Evolutionary conservation across 225 moss, liverwort and hornwort genomes (phyloP), one percentile per base, ranked within the genome.

Genomic region (Sphagnum contortum): DNA sequence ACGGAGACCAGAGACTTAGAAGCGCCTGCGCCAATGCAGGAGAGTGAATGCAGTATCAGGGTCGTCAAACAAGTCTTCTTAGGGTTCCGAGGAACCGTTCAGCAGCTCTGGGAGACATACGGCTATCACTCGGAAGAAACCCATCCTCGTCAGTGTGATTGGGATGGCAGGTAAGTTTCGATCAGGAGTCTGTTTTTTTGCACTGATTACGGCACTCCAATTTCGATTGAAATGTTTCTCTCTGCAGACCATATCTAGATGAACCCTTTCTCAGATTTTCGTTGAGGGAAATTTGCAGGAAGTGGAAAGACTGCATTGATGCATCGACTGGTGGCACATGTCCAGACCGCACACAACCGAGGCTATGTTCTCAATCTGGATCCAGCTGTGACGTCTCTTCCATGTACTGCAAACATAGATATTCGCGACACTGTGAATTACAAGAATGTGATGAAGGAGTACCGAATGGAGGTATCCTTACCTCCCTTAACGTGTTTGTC

Each of bases 401-500:
- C 92, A 7, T 96, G 82, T 70, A 78, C 79, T 47, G 90, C 90
- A 11, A 96, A 96, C 66, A 96, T 92, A 66, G 96, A 96, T 69
- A 96, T 96, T 56, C 87, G 96, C 55, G 92, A 96, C 71, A 96
- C 96, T n/a, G 90, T 96, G 14, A 92, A 96, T 55, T 96, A 96
- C 68, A 96, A 96, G 77, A 92, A 96, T 57, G 92, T 96, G 69
- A 96, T 96, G 96, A 87, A 90, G 81, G 88, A 96, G 70, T 96
- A 96, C 69, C 72, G 80, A 63, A 96, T 90, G 52, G 92, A 90
- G 9, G 92, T 92, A 55, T 96, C 63, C 90, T 96, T 59, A 96
- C 96, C 44, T 90, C 92, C 49, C 85, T 96, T 62, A 96, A 96
- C 70, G 72, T 96, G 51, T 96, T 96, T 58, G 88, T 83, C 50